phyloP scores from a whole-genome alignment of 352 stramenopile species.

The Pythium diclinum region DNA sequence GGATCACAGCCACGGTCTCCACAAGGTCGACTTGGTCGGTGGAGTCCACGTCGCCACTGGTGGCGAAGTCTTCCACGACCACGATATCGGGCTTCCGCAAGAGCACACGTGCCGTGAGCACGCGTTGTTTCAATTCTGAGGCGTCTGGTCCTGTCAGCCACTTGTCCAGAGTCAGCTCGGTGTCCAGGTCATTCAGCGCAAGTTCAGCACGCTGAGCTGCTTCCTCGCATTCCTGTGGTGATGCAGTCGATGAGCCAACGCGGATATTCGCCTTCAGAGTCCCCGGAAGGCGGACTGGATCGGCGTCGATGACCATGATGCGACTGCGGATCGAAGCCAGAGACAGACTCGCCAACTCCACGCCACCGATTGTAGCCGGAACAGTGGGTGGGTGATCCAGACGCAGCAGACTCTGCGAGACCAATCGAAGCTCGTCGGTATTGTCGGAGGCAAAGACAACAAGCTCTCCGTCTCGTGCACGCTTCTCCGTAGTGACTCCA shows the following conservation, averaged over 20 bases:
- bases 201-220: not conserved
- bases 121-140: not conserved
- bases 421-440: not conserved
- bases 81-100: not conserved
- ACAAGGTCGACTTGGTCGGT: not conserved
- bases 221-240: not conserved
- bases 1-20: not conserved
- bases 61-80: constrained; percentile 1
- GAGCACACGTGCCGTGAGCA: not conserved
- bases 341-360: not conserved
- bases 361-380: not conserved
- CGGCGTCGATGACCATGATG: not conserved
- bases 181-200: not conserved
- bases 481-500: not conserved
- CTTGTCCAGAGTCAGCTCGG: not conserved
- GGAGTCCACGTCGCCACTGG: not conserved
- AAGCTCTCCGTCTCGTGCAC: not conserved
- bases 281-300: not conserved
- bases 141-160: not conserved
- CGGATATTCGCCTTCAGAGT: not conserved
- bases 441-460: not conserved
- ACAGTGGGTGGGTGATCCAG: not conserved
- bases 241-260: not conserved
- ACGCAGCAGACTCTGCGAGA: not conserved
- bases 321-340: not conserved